Evolutionary conservation across 305 asterid genomes (phyloP).

Genomic region (Rubia peregrina): DNA sequence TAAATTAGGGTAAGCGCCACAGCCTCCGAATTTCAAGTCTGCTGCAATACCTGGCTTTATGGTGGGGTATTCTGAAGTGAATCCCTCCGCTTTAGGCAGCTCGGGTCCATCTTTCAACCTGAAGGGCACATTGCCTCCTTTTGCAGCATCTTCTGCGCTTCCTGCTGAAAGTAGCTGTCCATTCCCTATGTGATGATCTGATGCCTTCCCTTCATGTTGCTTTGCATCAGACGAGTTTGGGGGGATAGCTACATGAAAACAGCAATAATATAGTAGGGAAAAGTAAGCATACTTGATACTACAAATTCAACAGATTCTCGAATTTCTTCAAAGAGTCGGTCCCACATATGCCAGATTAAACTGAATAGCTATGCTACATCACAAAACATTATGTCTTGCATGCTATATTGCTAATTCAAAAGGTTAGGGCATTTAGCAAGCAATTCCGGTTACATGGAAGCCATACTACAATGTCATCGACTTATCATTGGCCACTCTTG

Average conservation of each 20-base stretch:
- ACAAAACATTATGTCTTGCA: too few species aligned
- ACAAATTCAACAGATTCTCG: neutral
- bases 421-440: neutral
- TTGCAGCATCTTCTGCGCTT: slow-evolving; percentile 43
- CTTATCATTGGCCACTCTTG: neutral
- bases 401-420: too few species aligned
- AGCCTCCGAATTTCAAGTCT: slow-evolving; percentile 82
- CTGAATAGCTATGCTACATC: too few species aligned
- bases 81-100: slow-evolving; percentile 42
- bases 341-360: too few species aligned
- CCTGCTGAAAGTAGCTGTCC: slow-evolving; percentile 57
- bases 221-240: slow-evolving; percentile 49
- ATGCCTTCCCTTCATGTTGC: slow-evolving; percentile 47
- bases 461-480: too few species aligned
- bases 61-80: slow-evolving; percentile 62
- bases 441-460: neutral
- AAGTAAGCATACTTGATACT: neutral
- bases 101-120: slow-evolving; percentile 42
- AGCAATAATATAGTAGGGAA: neutral
- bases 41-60: slow-evolving; percentile 88
- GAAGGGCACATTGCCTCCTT: slow-evolving; percentile 33
- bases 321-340: too few species aligned
- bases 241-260: slow-evolving; percentile 31
- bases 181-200: slow-evolving; percentile 42
- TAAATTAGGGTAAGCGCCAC: slow-evolving; percentile 76